Evolutionary conservation across 1,139 yeast species (phyloP).

Genomic region (Yamadazyma triangularis): DNA sequence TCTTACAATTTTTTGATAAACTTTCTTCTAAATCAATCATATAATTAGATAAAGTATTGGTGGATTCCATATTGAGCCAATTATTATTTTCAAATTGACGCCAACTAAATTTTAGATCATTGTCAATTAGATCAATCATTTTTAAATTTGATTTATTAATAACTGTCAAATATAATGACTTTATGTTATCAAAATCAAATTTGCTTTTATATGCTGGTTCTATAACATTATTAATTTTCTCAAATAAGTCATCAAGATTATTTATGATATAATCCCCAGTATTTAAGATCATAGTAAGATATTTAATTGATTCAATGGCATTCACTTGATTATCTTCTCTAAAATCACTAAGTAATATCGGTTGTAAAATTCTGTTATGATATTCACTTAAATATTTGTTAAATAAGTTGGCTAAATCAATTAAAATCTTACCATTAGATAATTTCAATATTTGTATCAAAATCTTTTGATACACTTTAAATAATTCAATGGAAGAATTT

Average conservation of each 20-base stretch:
- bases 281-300: conserved; percentile 69
- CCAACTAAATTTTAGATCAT: conserved; percentile 71
- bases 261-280: conserved; percentile 87
- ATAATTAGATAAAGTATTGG: conserved; percentile 69
- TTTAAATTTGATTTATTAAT: conserved; percentile 56
- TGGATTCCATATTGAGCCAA: conserved; percentile 63
- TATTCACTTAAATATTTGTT: conserved; percentile 65
- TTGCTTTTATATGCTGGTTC: conserved; percentile 27
- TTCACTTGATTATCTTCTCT: conserved; percentile 17
- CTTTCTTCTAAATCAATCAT: conserved; percentile 52
- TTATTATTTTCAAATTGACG: conserved; percentile 78
- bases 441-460: conserved; percentile 73
- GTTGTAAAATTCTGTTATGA: conserved; percentile 54
- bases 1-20: conserved; percentile 39
- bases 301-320: conserved; percentile 54
- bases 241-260: conserved; percentile 74
- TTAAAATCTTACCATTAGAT: conserved; percentile 59
- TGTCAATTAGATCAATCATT: conserved; percentile 54
- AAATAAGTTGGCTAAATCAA: conserved; percentile 62
- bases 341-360: conserved; percentile 46
- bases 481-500: conserved; percentile 82
- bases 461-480: conserved; percentile 68
- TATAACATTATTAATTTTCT: conserved; percentile 51
- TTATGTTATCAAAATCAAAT: conserved; percentile 50
- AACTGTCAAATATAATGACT: conserved; percentile 54